phyloP scores from a whole-genome alignment of 2,329 filamentous ascomycete genomes.

The Ophiostoma australiae region DNA sequence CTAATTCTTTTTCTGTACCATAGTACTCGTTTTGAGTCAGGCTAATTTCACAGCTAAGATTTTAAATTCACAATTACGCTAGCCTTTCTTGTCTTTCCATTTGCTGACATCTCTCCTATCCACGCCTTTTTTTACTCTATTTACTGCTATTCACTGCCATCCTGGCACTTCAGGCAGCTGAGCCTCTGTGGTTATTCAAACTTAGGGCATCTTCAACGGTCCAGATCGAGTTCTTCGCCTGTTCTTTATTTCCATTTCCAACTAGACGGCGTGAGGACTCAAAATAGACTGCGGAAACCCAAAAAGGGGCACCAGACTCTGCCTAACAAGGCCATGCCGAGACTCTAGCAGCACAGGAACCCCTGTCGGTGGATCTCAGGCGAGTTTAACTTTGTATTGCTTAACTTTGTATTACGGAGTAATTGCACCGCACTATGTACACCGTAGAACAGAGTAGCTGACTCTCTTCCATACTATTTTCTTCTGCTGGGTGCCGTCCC shows the following conservation, averaged over 20 bases:
- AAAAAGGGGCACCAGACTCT: neutral
- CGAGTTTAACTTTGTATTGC: neutral
- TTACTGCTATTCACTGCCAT: too few species aligned
- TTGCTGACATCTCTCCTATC: constrained; percentile 5
- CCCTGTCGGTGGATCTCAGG: neutral
- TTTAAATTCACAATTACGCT: neutral
- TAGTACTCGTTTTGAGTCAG: too few species aligned
- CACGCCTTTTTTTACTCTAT: neutral
- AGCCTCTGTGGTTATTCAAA: neutral
- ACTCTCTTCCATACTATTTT: neutral
- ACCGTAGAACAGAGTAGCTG: too few species aligned
- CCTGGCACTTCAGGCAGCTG: neutral
- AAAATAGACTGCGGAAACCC: neutral
- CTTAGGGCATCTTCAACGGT: neutral
- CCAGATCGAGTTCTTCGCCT: neutral
- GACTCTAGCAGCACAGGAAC: neutral
- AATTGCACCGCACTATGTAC: too few species aligned
- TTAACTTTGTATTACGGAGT: neutral
- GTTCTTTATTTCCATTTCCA: neutral
- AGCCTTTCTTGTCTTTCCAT: neutral
- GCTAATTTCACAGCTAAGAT: too few species aligned
- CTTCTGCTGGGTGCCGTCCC: too few species aligned
- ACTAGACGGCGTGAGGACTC: neutral
- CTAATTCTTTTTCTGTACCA: too few species aligned
- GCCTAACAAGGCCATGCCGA: constrained; percentile 7